Percentiles rank a stretch among this genome's conserved stretches.
Evolutionary conservation across 306 rosid genomes (phyloP).

Genomic region (Ormosia semicastrata): DNA sequence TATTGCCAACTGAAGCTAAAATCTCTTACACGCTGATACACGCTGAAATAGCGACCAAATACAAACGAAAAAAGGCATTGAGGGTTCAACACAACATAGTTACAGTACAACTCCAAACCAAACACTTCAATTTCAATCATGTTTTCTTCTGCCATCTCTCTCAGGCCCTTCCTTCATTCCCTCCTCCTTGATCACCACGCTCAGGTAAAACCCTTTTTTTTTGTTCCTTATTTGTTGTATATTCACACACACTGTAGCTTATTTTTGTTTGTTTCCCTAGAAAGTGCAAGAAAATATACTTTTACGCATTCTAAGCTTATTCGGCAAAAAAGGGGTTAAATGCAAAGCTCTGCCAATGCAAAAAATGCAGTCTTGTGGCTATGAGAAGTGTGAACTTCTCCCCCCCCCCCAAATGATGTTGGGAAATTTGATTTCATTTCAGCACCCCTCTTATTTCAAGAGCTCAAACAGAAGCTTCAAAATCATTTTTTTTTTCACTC

Average conservation of each 20-base stretch:
- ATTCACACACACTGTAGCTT: neutral
- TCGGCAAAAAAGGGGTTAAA: neutral
- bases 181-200: conserved; percentile 18
- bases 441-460: neutral
- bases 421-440: neutral
- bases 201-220: conserved; percentile 33
- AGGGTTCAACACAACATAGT: neutral
- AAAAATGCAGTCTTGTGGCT: neutral
- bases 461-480: neutral
- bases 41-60: neutral
- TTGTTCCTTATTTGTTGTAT: neutral
- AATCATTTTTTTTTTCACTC: neutral
- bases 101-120: conserved; percentile 19
- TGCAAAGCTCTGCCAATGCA: neutral
- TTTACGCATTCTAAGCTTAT: neutral
- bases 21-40: neutral
- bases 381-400: neutral
- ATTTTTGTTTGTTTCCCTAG: conserved; percentile 12
- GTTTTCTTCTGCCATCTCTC: conserved; percentile 39
- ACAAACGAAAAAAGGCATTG: neutral
- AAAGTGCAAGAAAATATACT: neutral
- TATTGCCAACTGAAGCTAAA: too few relatives aligned
- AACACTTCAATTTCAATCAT: conserved; percentile 22
- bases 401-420: too few relatives aligned
- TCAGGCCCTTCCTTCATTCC: conserved; percentile 22